Percentiles rank a stretch among this genome's conserved stretches.
Evolutionary conservation across 495 filamentous ascomycete genomes (phyloP).

Genomic region (Parathielavia hyrcaniae): DNA sequence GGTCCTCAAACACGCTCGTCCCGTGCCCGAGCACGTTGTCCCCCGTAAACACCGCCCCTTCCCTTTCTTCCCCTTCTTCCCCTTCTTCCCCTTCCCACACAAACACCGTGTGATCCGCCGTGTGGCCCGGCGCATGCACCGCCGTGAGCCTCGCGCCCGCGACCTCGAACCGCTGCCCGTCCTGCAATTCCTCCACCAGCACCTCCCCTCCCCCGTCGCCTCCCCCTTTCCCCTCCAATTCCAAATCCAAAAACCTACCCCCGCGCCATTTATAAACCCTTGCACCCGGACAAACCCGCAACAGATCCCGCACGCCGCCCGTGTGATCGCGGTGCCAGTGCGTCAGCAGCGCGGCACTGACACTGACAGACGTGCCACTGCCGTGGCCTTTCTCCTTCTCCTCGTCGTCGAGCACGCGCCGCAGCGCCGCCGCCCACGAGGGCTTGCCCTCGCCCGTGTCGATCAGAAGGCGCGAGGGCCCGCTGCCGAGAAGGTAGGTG

Average conservation of each 20-base stretch:
- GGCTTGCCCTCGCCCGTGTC: slow-evolving; percentile 71
- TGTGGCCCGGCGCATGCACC: slow-evolving; percentile 77
- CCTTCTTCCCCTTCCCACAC: slow-evolving; percentile 64
- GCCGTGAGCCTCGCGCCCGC: slow-evolving; percentile 74
- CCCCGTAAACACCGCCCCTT: slow-evolving; percentile 84
- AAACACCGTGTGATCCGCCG: slow-evolving; percentile 76
- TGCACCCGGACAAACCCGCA: slow-evolving; percentile 52
- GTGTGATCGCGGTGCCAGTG: slow-evolving; percentile 90
- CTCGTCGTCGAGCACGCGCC: slow-evolving; percentile 57
- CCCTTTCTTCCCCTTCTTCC: too few relatives aligned
- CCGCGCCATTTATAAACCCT: slow-evolving; percentile 47
- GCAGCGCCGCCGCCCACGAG: slow-evolving; percentile 55
- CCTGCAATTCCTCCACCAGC: slow-evolving; percentile 50
- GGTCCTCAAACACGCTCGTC: slow-evolving; percentile 85
- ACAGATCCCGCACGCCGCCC: slow-evolving; percentile 63
- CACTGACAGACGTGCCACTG: slow-evolving; percentile 44
- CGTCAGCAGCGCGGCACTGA: slow-evolving; percentile 65
- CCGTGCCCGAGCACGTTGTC: slow-evolving; percentile 95
- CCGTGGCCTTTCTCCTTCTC: slow-evolving; percentile 32
- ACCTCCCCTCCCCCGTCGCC: slow-evolving; percentile 7
- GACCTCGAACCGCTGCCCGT: slow-evolving; percentile 67
- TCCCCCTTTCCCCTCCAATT: slow-evolving; percentile 30
- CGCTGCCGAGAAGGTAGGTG: slow-evolving; percentile 77
- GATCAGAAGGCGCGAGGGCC: slow-evolving; percentile 60
- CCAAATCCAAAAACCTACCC: background rate